A percentile compares a stretch with the other conserved stretches of the same genome.
Conservation (phyloP, 2,329 filamentous ascomycete species). For the Fusarium fujikuroi region DNA sequence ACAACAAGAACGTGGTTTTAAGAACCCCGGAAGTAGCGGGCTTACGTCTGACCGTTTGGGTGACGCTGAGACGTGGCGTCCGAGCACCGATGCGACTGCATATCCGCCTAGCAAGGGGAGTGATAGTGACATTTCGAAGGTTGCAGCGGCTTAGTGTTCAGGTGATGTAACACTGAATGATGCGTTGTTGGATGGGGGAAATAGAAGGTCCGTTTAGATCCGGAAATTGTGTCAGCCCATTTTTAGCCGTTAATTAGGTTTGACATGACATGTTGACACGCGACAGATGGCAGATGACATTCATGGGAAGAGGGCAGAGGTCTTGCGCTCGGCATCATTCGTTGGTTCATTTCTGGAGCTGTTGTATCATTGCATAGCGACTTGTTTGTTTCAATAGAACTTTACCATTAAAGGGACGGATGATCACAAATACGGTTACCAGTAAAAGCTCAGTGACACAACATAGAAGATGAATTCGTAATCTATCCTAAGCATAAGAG, state of each 20-base stretch:
- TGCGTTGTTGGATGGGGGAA: not conserved
- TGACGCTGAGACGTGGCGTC: constrained; percentile 7
- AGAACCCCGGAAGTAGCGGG: constrained; percentile 1
- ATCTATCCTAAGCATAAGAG: not conserved
- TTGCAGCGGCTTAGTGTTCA: not conserved
- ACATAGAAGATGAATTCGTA: not conserved
- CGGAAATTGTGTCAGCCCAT: not conserved
- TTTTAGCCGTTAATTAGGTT: not conserved
- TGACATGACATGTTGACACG: not conserved
- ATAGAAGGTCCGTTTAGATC: not conserved
- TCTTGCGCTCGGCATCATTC: fast-evolving
- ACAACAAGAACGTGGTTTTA: constrained; percentile 11
- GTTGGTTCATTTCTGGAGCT: fast-evolving
- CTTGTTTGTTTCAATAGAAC: fast-evolving
- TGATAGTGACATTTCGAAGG: not conserved
- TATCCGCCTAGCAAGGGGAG: not conserved
- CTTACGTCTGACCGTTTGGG: constrained; percentile 15
- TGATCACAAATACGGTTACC: fast-evolving
- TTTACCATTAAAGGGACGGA: fast-evolving
- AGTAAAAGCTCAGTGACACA: fast-evolving
- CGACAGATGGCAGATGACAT: too few species aligned
- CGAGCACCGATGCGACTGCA: not conserved
- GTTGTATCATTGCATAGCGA: not conserved
- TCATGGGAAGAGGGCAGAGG: too few species aligned
- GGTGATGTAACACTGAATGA: fast-evolving